Evolutionary conservation across 768 basidiomycete species (phyloP).

Genomic region (Infundibulicybe gibba): DNA sequence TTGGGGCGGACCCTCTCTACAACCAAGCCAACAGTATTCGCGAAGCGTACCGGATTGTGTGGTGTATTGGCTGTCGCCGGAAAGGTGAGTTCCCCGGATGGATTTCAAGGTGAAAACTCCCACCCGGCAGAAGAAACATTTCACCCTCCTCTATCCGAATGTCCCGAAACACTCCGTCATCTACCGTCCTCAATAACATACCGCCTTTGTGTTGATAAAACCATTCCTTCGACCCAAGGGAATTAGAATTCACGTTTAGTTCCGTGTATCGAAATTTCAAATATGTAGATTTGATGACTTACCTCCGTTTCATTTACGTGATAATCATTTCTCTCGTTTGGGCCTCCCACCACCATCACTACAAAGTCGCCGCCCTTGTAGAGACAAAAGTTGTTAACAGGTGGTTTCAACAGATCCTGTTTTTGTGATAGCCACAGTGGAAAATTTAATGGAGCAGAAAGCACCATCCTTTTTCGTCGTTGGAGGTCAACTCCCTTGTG

Average conservation of each 20-base stretch:
- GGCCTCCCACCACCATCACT: constrained; percentile 96
- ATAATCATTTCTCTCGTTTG: constrained; percentile 92
- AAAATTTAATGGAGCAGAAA: constrained; percentile 84
- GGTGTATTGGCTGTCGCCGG: constrained; percentile 90
- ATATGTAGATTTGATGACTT: constrained; percentile 5
- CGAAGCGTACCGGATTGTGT: constrained; percentile 91
- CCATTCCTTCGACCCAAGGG: constrained; percentile 66
- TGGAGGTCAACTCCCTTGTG: too few species aligned
- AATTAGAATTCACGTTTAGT: not conserved
- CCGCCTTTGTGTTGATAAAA: constrained; percentile 96
- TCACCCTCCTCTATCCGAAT: constrained; percentile 91
- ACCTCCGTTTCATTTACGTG: constrained; percentile 96
- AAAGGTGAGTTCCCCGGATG: not conserved
- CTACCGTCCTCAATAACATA: constrained; percentile 87
- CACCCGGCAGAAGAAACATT: constrained; percentile 94
- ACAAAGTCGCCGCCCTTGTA: constrained; percentile 83
- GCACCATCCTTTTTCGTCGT: constrained; percentile 47
- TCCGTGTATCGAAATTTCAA: too few species aligned
- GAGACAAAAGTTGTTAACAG: constrained; percentile 89
- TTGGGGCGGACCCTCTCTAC: constrained; percentile 82
- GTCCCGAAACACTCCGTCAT: constrained; percentile 77
- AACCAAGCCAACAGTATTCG: constrained; percentile 88
- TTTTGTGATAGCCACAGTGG: constrained; percentile 87
- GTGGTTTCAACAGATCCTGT: constrained; percentile 75
- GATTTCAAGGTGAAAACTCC: constrained; percentile 10